Conservation (phyloP, 192 early-diverging fungal genomes). For the Jimgerdemannia flammicorona region DNA sequence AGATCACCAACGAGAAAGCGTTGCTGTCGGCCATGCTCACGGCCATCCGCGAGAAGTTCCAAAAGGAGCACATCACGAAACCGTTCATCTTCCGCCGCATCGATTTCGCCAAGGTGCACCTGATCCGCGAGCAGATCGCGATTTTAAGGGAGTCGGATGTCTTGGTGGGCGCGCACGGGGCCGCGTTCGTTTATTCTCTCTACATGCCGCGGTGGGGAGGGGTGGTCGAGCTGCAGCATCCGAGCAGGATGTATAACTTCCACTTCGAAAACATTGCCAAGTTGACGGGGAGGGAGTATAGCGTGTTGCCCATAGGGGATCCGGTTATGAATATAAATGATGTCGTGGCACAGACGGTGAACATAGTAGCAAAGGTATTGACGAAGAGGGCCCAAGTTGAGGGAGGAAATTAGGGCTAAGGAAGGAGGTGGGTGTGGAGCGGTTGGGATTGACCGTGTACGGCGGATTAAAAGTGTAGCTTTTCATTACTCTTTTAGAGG, state of each 20-base stretch:
- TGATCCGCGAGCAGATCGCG: conserved; percentile 9
- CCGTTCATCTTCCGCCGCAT: conserved; percentile 1
- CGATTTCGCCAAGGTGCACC: conserved; percentile 5
- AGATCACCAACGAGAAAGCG: conserved; percentile 5
- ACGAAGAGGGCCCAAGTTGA: no score
- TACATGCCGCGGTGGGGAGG: conserved; percentile 4
- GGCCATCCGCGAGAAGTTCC: background rate
- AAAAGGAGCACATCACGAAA: background rate
- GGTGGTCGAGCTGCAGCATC: conserved; percentile 12
- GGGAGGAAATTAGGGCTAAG: no score
- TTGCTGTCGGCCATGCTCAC: background rate
- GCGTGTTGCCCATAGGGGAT: background rate
- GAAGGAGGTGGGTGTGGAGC: no score
- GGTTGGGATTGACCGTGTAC: no score
- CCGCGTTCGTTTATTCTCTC: conserved; percentile 4
- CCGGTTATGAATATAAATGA: no score
- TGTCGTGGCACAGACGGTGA: no score
- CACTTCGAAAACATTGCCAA: conserved; percentile 13
- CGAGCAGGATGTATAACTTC: conserved; percentile 7
- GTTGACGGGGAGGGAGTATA: conserved; percentile 1
- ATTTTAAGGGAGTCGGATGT: conserved; percentile 12
- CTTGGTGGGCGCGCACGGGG: conserved; percentile 8
- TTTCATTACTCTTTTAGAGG: no score
- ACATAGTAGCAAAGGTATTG: no score
- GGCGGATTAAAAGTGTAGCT: no score